Evolutionary conservation across 164 flowering plant genomes (phyloP).

Genomic region (Chimonanthus salicifolius): DNA sequence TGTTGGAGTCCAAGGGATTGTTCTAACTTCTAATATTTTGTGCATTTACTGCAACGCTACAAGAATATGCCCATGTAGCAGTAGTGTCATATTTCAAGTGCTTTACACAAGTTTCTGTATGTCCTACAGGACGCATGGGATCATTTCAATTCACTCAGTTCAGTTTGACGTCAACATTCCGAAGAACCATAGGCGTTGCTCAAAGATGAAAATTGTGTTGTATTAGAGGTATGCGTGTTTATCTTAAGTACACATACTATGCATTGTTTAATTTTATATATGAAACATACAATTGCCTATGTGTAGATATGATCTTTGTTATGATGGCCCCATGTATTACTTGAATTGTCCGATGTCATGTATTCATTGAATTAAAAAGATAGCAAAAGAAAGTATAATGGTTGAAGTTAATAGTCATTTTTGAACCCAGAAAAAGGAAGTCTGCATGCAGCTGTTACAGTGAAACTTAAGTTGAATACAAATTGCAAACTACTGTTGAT

Average conservation of each 20-base stretch:
- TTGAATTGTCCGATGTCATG: neutral
- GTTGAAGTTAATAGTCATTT: neutral
- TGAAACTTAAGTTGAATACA: too few species aligned
- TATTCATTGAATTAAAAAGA: neutral
- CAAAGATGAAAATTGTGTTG: neutral
- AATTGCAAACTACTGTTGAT: too few species aligned
- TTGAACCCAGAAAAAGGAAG: too few species aligned
- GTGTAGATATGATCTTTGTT: neutral
- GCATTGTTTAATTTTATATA: neutral
- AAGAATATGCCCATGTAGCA: neutral
- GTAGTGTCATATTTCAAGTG: neutral
- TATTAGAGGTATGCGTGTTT: neutral
- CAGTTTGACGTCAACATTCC: constrained; percentile 3
- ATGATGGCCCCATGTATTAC: neutral
- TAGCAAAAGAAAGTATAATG: neutral
- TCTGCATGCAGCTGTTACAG: too few species aligned
- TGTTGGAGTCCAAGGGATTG: too few species aligned
- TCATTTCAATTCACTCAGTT: constrained; percentile 6
- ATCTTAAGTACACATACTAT: neutral
- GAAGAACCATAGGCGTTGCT: neutral
- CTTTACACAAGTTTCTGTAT: neutral
- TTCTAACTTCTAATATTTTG: too few species aligned
- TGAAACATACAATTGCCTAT: neutral
- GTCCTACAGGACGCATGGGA: constrained; percentile 18
- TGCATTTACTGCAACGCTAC: too few species aligned